These are phyloP conservation scores for Astrothelium subdiscretum DNA, from an alignment of 495 filamentous ascomycete species.

Conservation along the genomic window DNA sequence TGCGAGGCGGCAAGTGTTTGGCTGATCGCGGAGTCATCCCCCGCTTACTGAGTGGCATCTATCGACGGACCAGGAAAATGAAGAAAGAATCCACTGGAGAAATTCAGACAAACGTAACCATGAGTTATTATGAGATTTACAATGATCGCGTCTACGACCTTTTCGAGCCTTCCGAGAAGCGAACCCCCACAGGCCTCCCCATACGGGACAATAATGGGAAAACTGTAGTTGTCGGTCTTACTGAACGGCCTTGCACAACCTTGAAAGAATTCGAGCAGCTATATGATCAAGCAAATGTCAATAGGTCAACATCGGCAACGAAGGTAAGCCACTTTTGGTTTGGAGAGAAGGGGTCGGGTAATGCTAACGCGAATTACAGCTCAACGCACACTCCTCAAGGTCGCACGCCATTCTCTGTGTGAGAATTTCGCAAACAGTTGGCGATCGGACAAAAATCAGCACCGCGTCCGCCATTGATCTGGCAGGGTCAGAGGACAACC, in stretches of 20 bases:
- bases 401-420: constrained; percentile 91
- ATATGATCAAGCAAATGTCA: constrained; percentile 90
- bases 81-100: constrained; percentile 69
- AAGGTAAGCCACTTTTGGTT: constrained; percentile 44
- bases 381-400: constrained; percentile 89
- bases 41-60: constrained; percentile 74
- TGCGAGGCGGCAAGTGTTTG: constrained; percentile 85
- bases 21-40: constrained; percentile 89
- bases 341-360: neutral
- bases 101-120: constrained; percentile 60
- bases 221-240: constrained; percentile 84
- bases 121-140: constrained; percentile 98
- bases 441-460: constrained; percentile 59
- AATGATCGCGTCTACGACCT: constrained; percentile 76
- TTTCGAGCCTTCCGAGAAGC: constrained; percentile 82
- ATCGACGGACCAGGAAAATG: constrained; percentile 73
- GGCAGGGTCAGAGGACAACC: constrained; percentile 92
- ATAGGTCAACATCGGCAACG: constrained; percentile 82
- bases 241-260: constrained; percentile 70
- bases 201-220: constrained; percentile 86
- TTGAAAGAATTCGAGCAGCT: constrained; percentile 86
- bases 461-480: constrained; percentile 92
- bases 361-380: constrained; percentile 24
- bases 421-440: constrained; percentile 65
- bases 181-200: constrained; percentile 71